These are phyloP conservation scores for Platismatia glauca DNA, from an alignment of 495 filamentous ascomycete species.

Conservation along the genomic window DNA sequence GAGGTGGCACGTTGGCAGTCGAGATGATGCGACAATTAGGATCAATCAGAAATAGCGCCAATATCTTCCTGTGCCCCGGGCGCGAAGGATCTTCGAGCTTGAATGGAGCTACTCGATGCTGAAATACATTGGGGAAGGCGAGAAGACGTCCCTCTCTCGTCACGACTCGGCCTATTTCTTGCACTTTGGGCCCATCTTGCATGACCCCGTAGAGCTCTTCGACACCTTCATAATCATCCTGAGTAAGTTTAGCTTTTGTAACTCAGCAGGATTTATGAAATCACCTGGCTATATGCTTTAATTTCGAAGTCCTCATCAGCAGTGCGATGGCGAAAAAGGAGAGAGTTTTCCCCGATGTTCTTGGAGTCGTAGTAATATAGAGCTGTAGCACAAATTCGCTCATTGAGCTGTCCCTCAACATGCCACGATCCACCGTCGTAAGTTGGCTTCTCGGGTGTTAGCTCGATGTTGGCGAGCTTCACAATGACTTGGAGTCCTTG, in stretches of 20 bases:
- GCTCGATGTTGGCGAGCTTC: constrained; percentile 52
- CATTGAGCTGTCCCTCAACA: constrained; percentile 42
- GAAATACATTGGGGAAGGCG: constrained; percentile 28
- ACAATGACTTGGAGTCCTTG: constrained; percentile 51
- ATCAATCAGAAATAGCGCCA: constrained; percentile 51
- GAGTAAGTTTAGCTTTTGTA: background rate
- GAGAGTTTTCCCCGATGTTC: constrained; percentile 48
- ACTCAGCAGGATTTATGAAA: background rate
- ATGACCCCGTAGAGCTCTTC: constrained; percentile 28
- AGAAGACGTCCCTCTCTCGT: constrained; percentile 28
- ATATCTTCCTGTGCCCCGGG: constrained; percentile 46
- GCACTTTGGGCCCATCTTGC: constrained; percentile 23
- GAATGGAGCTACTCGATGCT: constrained; percentile 47
- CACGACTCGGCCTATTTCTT: constrained; percentile 32
- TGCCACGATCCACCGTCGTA: constrained; percentile 45
- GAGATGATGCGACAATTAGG: constrained; percentile 42
- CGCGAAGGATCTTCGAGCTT: constrained; percentile 38
- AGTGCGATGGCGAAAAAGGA: constrained; percentile 42
- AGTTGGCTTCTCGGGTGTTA: constrained; percentile 47
- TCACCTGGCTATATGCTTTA: background rate
- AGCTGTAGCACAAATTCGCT: constrained; percentile 40
- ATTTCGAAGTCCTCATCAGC: constrained; percentile 1
- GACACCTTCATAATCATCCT: constrained; percentile 27
- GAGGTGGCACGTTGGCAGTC: constrained; percentile 50
- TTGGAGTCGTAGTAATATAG: constrained; percentile 54